Evolutionary conservation across 352 stramenopile species (phyloP), one percentile per base, ranked within the genome.

Genomic region (Pythium periplocum): DNA sequence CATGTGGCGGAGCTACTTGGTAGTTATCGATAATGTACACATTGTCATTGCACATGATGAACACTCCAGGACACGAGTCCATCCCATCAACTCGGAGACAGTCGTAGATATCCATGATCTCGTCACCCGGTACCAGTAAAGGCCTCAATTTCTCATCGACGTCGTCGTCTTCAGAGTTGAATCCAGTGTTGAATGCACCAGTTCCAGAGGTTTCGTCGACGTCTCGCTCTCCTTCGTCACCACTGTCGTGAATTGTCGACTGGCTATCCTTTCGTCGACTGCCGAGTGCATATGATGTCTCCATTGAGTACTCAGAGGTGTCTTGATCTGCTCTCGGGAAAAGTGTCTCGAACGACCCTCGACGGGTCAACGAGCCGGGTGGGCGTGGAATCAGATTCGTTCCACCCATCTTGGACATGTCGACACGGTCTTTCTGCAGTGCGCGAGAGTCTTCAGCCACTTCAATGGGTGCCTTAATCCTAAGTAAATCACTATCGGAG

Each of bases 21-120:
- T 87, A 88, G 49, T 87, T 87, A 54, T 90, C 79, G 6, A 90
- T 60, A 34, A 87, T 87, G 51, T 90, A 90, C 30, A 81, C 55
- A 44, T 87, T 69, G 38, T 84, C 68, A 38, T 70, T 87, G 62
- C 77, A 83, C 0, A 90, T 31, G 31, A 90, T 62, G 45, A 90
- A 87, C 3, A 90, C 73, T 0, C 79, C 78, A 3, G 79, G 79
- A 48, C 75, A 87, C 12, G 78, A 84, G 61, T 87, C 79, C 75
- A 87, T 86, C n/a, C 79, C 79, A 37, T 90, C 79, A 42, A 90
- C 78, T 31, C 79, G 71, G 45, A 87, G 66, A 45, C 79, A 90
- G 50, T 90, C 77, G 39, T 74, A 78, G 11, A 87, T 81, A 37
- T 86, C 69, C 17, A 69, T 57, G 30, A 90, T 83, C 8, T 87